Percentiles rank a stretch among this genome's conserved stretches.
These are phyloP conservation scores for Anaeromyces robustus DNA, from an alignment of 192 early-diverging fungal genomes.

Conservation along the genomic window DNA sequence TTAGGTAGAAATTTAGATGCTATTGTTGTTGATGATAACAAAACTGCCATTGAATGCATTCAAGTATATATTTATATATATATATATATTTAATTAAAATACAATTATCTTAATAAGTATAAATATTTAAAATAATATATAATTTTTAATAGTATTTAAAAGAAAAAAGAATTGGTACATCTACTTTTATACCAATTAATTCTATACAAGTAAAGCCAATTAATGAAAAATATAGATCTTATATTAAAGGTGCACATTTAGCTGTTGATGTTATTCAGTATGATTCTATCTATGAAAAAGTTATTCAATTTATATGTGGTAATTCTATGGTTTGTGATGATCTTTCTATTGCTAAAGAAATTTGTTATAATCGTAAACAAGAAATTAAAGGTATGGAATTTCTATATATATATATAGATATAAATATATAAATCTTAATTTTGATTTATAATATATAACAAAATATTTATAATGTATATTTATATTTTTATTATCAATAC, in stretches of 20 bases:
- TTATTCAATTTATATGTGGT: conserved; percentile 83
- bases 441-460: too few species aligned
- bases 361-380: conserved; percentile 67
- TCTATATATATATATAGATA: not conserved
- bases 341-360: conserved; percentile 61
- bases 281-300: conserved; percentile 49
- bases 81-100: too few species aligned
- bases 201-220: conserved; percentile 52
- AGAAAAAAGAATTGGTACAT: conserved; percentile 80
- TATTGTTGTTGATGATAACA: conserved; percentile 82
- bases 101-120: too few species aligned
- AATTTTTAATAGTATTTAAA: conserved; percentile 47
- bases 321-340: conserved; percentile 84
- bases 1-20: conserved; percentile 87
- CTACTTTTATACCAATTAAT: conserved; percentile 88
- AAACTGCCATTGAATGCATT: conserved; percentile 92
- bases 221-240: conserved; percentile 65
- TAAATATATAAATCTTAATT: too few species aligned
- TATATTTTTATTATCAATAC: too few species aligned
- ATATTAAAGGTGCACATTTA: conserved; percentile 68
- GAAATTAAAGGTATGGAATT: conserved; percentile 55
- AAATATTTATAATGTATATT: too few species aligned
- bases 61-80: too few species aligned
- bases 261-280: conserved; percentile 87
- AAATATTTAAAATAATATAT: conserved; percentile 5